Evolutionary conservation across 106 monocot genomes (phyloP), one percentile per base, ranked within the genome.

Genomic region (Chionographis japonica): DNA sequence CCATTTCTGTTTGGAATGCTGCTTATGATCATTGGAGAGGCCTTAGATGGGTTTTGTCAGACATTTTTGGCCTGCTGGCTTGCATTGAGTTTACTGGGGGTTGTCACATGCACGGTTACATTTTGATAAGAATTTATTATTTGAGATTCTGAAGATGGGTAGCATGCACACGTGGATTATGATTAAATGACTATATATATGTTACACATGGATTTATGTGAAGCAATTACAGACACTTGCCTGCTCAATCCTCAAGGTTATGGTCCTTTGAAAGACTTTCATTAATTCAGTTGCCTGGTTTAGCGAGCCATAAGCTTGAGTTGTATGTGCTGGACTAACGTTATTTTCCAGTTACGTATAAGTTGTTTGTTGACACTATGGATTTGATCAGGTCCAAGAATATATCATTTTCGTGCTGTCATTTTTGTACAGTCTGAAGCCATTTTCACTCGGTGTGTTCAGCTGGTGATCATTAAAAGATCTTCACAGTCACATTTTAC

Each of bases 241-340:
- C 37, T 66, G 53, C 4, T 66, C 27, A 37, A 52, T 53, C 43
- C 50, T 55, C 40, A 38, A 16, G 39, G 52, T 8, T 55, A n/a
- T 52, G 51, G 16, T 3, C 54, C n/a, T 8, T 19, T 50, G 54
- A n/a, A 54, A 6, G n/a, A 12, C 53, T 6, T 6, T 67, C 52
- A 65, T 17, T 54, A 39, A 37, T 66, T 66, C 66, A 53, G 66
- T 8, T 66, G 51, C 52, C 35, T 35, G 66, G 43, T 16, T 41
- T 12, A 4, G 17, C 5, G 3, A 37, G 16, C 37, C 54, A 39
- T 52, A 13, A 53, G 39, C 37, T 20, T 53, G 17, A 14, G 54
- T 68, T 53, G 7, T 64, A 9, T 40, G 38, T 52, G 54, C 38
- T 16, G 36, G 39, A 39, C n/a, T 37, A 54, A 38, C 14, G 52